phyloP scores from a whole-genome alignment of 2,329 filamentous ascomycete species.

The Botrytis aclada region DNA sequence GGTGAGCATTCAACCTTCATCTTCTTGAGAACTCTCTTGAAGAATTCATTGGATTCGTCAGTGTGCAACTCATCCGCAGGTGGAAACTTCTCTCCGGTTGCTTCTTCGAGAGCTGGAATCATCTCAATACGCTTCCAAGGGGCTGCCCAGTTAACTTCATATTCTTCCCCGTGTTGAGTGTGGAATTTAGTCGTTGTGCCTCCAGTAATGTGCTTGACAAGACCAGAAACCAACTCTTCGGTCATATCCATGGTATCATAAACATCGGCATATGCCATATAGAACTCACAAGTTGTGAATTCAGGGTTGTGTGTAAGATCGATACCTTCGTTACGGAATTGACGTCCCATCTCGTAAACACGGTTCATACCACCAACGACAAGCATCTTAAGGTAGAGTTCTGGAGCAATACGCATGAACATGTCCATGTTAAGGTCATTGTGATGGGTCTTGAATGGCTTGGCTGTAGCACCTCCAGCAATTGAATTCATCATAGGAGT shows the following conservation, averaged over 20 bases:
- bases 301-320: slow-evolving; percentile 97
- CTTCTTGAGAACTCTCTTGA: slow-evolving; percentile 81
- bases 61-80: slow-evolving; percentile 87
- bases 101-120: slow-evolving; percentile 89
- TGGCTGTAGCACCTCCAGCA: slow-evolving; percentile 91
- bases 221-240: slow-evolving; percentile 84
- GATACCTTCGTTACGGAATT: slow-evolving; percentile 91
- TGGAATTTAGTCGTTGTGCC: slow-evolving; percentile 82
- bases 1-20: slow-evolving; percentile 85
- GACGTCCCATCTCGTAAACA: slow-evolving; percentile 92
- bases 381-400: slow-evolving; percentile 92
- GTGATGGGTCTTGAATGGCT: slow-evolving; percentile 92
- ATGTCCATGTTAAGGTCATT: slow-evolving; percentile 95
- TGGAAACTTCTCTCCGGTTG: slow-evolving; percentile 90
- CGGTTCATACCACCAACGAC: slow-evolving; percentile 91
- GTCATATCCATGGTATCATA: slow-evolving; percentile 89
- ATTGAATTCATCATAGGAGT: slow-evolving; percentile 98
- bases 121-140: slow-evolving; percentile 95
- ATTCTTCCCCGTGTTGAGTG: slow-evolving; percentile 80
- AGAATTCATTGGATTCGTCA: slow-evolving; percentile 79
- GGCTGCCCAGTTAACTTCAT: slow-evolving; percentile 92
- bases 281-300: slow-evolving; percentile 97
- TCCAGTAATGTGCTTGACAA: slow-evolving; percentile 87
- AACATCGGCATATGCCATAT: slow-evolving; percentile 88
- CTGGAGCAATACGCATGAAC: slow-evolving; percentile 91